Evolutionary conservation across 805 yeast genomes (phyloP).

Genomic region (Ogataea paradorogensis): DNA sequence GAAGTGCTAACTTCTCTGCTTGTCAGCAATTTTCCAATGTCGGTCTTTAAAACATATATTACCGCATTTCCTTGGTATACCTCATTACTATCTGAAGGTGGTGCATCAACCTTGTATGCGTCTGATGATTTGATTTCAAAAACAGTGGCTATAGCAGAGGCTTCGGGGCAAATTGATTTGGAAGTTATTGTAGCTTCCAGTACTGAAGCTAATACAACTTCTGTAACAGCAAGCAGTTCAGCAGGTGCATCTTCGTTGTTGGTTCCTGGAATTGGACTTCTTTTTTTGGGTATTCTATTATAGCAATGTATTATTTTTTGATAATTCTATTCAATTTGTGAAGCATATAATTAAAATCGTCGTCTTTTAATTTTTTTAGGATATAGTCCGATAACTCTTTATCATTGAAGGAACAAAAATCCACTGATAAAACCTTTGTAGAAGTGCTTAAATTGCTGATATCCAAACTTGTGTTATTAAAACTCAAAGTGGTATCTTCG

Average conservation of each 20-base stretch:
- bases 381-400: constrained; percentile 13
- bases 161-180: constrained; percentile 1
- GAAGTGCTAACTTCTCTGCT: constrained; percentile 27
- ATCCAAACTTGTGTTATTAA: constrained; percentile 7
- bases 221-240: constrained; percentile 1
- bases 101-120: constrained; percentile 25
- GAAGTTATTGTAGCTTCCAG: constrained; percentile 1
- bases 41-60: constrained; percentile 31
- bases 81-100: constrained; percentile 24
- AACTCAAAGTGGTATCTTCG: constrained; percentile 2
- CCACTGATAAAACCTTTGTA: constrained; percentile 6
- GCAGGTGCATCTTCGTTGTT: constrained; percentile 7
- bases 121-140: constrained; percentile 30
- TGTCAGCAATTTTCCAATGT: constrained; percentile 31
- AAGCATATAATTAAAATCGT: constrained; percentile 16
- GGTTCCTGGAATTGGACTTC: constrained; percentile 9
- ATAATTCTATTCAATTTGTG: constrained; percentile 12
- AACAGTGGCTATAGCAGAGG: constrained; percentile 14
- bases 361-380: constrained; percentile 13
- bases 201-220: background rate
- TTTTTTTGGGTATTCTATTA: constrained; percentile 1
- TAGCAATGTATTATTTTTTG: constrained; percentile 8
- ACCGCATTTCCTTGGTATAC: constrained; percentile 36
- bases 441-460: constrained; percentile 9
- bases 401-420: constrained; percentile 9